Evolutionary conservation across 352 stramenopile genomes (phyloP).

Genomic region (Pseudoperonospora humuli): DNA sequence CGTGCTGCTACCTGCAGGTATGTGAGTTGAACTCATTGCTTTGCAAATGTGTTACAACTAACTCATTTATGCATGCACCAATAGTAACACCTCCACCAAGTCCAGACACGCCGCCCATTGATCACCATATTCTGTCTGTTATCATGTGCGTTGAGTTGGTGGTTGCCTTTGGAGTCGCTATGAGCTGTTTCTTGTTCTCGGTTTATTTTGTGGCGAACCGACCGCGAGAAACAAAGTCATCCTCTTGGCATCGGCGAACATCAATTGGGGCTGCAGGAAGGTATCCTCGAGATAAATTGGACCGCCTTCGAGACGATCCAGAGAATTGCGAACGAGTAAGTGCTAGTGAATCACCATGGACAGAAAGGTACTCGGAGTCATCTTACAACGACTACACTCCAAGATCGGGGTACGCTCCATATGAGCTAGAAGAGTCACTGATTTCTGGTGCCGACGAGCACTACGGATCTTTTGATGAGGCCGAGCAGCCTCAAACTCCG

Average conservation of each 20-base stretch:
- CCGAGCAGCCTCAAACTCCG: slow-evolving; percentile 10
- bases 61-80: slow-evolving; percentile 7
- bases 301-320: slow-evolving; percentile 16
- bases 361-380: slow-evolving; percentile 21
- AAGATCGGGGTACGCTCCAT: slow-evolving; percentile 11
- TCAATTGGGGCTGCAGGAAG: slow-evolving; percentile 11
- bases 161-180: slow-evolving; percentile 71
- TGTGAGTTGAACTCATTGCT: background rate
- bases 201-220: slow-evolving; percentile 86
- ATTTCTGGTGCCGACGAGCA: slow-evolving; percentile 59
- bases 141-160: slow-evolving; percentile 85
- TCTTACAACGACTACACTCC: slow-evolving; percentile 32
- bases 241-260: slow-evolving; percentile 14
- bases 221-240: slow-evolving; percentile 32
- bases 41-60: background rate
- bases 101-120: slow-evolving; percentile 66
- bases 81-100: slow-evolving; percentile 55
- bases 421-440: slow-evolving; percentile 68
- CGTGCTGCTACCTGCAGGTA: slow-evolving; percentile 64
- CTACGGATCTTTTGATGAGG: slow-evolving; percentile 60
- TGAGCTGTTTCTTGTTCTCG: slow-evolving; percentile 79
- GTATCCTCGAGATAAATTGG: slow-evolving; percentile 13
- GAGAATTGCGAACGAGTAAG: slow-evolving; percentile 13
- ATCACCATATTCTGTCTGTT: slow-evolving; percentile 74
- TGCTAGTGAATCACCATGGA: slow-evolving; percentile 17